Conservation (phyloP, 805 yeast genomes). For the Debaryomyces maramus region DNA sequence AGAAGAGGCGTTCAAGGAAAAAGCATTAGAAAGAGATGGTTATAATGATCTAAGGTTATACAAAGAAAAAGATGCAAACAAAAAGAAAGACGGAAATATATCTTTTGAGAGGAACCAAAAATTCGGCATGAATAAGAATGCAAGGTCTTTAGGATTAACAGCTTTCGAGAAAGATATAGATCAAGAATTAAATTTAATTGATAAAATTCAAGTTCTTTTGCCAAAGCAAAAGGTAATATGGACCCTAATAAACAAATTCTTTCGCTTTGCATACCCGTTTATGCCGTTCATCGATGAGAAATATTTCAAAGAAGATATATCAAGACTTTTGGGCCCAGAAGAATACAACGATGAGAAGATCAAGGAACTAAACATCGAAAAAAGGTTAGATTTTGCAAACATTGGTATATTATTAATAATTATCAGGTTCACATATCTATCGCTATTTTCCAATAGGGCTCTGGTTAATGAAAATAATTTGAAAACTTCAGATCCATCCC, state of each 20-base stretch:
- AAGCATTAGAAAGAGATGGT: slow-evolving; percentile 26
- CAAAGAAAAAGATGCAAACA: slow-evolving; percentile 5
- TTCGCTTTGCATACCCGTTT: slow-evolving; percentile 58
- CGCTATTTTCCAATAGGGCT: slow-evolving; percentile 36
- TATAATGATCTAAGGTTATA: slow-evolving; percentile 23
- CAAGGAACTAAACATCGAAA: slow-evolving; percentile 25
- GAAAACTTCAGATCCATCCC: slow-evolving; percentile 21
- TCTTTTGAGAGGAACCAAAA: slow-evolving; percentile 5
- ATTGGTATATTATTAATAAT: slow-evolving; percentile 36
- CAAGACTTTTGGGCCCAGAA: slow-evolving; percentile 45
- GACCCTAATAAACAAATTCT: slow-evolving; percentile 58
- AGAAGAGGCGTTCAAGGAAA: slow-evolving; percentile 23
- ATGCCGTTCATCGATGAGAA: slow-evolving; percentile 67
- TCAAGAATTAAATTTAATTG: slow-evolving; percentile 39
- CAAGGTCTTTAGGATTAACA: slow-evolving; percentile 36
- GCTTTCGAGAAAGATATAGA: slow-evolving; percentile 31
- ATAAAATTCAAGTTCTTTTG: slow-evolving; percentile 41
- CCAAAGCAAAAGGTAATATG: slow-evolving; percentile 59
- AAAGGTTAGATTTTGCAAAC: slow-evolving; percentile 34
- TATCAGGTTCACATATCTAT: slow-evolving; percentile 35
- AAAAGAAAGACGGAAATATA: not conserved
- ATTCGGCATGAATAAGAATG: slow-evolving; percentile 25
- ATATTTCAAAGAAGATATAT: slow-evolving; percentile 44
- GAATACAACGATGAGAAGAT: slow-evolving; percentile 21
- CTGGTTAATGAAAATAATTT: slow-evolving; percentile 29